Evolutionary conservation across 2,329 filamentous ascomycete genomes (phyloP), one percentile per base, ranked within the genome.

Genomic region (Pseudogymnoascus sp.): DNA sequence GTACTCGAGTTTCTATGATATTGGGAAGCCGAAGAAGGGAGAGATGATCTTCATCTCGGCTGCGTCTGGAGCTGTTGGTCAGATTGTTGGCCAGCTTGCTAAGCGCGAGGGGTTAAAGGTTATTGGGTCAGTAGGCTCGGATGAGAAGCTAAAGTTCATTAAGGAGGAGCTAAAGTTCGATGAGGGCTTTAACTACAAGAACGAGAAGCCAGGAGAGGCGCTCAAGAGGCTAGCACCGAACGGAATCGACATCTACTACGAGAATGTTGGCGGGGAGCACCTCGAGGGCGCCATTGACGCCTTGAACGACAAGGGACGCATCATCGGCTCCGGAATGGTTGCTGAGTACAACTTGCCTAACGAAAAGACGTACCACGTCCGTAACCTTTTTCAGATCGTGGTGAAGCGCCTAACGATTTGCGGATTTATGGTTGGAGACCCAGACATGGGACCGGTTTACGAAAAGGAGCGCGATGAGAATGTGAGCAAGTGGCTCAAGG

Each of bases 131-230:
- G 89, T 90, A 14, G 89, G 89, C 16, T 83, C 84, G 16, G 87
- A 92, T 71, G 84, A 87, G 72, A 92, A 93, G 77, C 78, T 90
- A 53, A 81, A 88, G 4, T 91, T 83, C 75, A 88, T 91, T 73
- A 86, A 89, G 73, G 85, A 88, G 62, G 85, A 89, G 59, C 81
- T 92, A 33, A 80, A 81, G 26, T 92, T 91, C 72, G 87, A 91
- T 70, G 82, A 75, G 19, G 89, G 87, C 14, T 92, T 91, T 78
- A 92, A 92, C 78, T 92, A 92, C 79, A 91, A 90, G 81, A 90
- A 82, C 63, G 88, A 91, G 77, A 84, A 83, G 72, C 80, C 86
- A 3, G 72, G 76, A 0, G 84, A 86, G 42, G 88, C 87, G 0
- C 78, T 92, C 59, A 75, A 79, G 68, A 81, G 87, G 64, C 80